A percentile compares a stretch with the other conserved stretches of the same genome.
Evolutionary conservation across 331 rosid genomes (phyloP).

Genomic region (Dryas integrifolia): DNA sequence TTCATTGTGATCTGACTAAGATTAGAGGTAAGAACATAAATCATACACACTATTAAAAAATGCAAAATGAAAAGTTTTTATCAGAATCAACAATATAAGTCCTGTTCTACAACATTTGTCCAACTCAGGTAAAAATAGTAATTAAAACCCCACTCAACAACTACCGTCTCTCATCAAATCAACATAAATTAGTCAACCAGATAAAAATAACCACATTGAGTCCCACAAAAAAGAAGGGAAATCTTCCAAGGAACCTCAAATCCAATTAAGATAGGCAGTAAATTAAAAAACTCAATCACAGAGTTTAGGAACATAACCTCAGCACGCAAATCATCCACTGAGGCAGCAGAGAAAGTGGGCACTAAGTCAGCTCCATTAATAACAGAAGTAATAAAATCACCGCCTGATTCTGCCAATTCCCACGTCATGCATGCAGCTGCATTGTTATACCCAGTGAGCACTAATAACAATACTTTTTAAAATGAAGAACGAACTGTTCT

Average conservation of each 20-base stretch:
- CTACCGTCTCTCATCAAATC: background rate
- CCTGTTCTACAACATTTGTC: background rate
- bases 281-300: background rate
- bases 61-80: background rate
- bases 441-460: slow-evolving; percentile 32
- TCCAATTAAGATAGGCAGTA: background rate
- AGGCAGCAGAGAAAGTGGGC: slow-evolving; percentile 94
- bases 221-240: background rate
- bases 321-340: slow-evolving; percentile 85
- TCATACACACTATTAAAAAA: background rate
- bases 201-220: background rate
- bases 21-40: background rate
- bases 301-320: slow-evolving; percentile 56
- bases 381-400: slow-evolving; percentile 69
- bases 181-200: background rate
- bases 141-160: background rate
- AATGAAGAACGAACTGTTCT: background rate
- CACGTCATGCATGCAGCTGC: slow-evolving; percentile 99
- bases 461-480: background rate
- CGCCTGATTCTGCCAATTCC: slow-evolving; percentile 93
- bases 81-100: background rate
- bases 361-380: slow-evolving; percentile 94
- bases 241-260: background rate
- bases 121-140: background rate
- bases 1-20: background rate